phyloP scores from a whole-genome alignment of 1,284 basidiomycete genomes.

The Kwoniella shivajii region DNA sequence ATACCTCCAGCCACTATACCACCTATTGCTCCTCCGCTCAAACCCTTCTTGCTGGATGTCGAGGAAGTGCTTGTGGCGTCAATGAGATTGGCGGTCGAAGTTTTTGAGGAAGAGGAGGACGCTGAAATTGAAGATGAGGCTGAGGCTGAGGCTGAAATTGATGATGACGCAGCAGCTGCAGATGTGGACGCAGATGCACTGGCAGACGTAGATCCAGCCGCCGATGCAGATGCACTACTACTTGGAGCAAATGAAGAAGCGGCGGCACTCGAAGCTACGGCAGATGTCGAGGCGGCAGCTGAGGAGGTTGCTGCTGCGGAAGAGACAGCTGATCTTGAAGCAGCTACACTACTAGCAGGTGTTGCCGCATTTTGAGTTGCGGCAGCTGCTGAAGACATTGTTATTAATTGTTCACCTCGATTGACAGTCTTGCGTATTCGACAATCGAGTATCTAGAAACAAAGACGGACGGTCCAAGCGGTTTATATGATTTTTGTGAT shows the following conservation, averaged over 20 bases:
- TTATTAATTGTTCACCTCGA: neutral
- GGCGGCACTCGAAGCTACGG: neutral
- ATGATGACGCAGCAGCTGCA: neutral
- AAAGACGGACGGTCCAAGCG: neutral
- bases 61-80: conserved; percentile 17
- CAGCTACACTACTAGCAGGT: conserved; percentile 2
- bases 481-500: too few relatives aligned
- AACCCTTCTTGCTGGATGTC: conserved; percentile 13
- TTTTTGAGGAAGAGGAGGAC: neutral
- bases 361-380: conserved; percentile 9
- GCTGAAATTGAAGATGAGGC: neutral
- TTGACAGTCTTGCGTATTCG: neutral
- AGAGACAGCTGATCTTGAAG: neutral
- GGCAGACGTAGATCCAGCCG: neutral
- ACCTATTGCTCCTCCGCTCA: conserved; percentile 46
- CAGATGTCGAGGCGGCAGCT: conserved; percentile 17
- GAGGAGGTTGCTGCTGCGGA: conserved; percentile 5
- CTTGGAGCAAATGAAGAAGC: neutral
- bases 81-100: conserved; percentile 3
- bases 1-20: conserved; percentile 47
- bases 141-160: neutral
- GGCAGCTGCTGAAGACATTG: conserved; percentile 9
- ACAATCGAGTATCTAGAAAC: neutral
- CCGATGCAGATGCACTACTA: neutral
- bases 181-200: conserved; percentile 3